phyloP scores from a whole-genome alignment of 768 basidiomycete genomes.

The Podaxis pistillaris region DNA sequence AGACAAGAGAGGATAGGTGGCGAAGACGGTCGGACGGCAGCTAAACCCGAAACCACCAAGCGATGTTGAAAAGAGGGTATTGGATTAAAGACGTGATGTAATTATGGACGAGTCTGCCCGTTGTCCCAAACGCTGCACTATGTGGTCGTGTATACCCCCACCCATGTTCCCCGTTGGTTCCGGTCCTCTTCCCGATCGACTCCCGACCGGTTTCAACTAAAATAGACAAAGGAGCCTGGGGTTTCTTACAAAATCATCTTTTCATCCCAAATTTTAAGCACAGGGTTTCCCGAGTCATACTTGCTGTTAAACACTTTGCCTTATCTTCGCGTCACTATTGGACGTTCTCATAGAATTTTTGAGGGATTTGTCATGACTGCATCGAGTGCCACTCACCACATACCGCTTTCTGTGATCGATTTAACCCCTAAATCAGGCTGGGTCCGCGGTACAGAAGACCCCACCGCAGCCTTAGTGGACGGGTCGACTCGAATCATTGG shows the following conservation, averaged over 20 bases:
- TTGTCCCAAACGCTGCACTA: slow-evolving; percentile 9
- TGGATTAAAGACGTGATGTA: slow-evolving; percentile 13
- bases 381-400: slow-evolving; percentile 5
- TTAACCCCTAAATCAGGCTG: not conserved
- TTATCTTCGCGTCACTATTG: not conserved
- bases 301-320: not conserved
- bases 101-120: slow-evolving; percentile 11
- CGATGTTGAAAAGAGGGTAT: slow-evolving; percentile 13
- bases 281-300: not conserved
- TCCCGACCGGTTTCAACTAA: slow-evolving; percentile 12
- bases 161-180: slow-evolving; percentile 13
- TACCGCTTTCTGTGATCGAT: slow-evolving; percentile 8
- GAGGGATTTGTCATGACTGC: not conserved
- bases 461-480: not conserved
- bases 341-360: not conserved
- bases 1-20: not conserved
- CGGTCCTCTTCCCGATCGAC: slow-evolving; percentile 10
- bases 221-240: slow-evolving; percentile 5
- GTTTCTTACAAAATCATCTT: not conserved
- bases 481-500: not conserved
- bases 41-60: slow-evolving; percentile 2
- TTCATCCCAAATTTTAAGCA: not conserved
- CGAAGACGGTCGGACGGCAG: not conserved
- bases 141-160: slow-evolving; percentile 11
- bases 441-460: not conserved